Conservation (phyloP, 192 early-diverging fungal genomes). For the Umbelopsis sp. region DNA sequence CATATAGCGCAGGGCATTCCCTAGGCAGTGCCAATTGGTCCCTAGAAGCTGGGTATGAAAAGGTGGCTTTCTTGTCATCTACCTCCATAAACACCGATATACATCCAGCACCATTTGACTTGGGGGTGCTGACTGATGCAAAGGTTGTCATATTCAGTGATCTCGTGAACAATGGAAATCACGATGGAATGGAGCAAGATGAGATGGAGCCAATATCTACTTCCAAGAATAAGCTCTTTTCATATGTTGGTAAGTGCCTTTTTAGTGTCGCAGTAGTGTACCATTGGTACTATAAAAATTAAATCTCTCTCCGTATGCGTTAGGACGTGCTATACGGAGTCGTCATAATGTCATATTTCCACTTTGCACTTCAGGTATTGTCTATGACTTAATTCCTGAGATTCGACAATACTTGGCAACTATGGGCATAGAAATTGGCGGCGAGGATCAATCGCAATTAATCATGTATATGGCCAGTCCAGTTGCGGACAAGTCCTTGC, state of each 20-base stretch:
- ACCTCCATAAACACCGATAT: slow-evolving; percentile 44
- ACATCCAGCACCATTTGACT: slow-evolving; percentile 54
- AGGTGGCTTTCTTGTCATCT: slow-evolving; percentile 49
- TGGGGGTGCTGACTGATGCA: slow-evolving; percentile 41
- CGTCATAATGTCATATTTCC: slow-evolving; percentile 73
- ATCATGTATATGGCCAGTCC: slow-evolving; percentile 76
- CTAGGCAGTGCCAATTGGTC: slow-evolving; percentile 77
- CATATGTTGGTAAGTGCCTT: slow-evolving; percentile 29
- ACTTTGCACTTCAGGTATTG: slow-evolving; percentile 65
- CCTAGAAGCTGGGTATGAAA: slow-evolving; percentile 62
- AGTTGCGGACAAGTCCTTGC: slow-evolving; percentile 72
- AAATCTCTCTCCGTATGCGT: background rate
- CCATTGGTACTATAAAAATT: background rate
- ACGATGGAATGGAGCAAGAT: background rate
- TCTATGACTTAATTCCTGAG: slow-evolving; percentile 74
- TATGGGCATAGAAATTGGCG: slow-evolving; percentile 51
- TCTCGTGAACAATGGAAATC: slow-evolving; percentile 34
- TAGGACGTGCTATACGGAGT: slow-evolving; percentile 37
- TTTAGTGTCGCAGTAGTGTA: too few relatives aligned
- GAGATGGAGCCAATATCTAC: background rate
- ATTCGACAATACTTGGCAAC: slow-evolving; percentile 56
- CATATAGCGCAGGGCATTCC: slow-evolving; percentile 74
- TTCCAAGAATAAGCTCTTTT: slow-evolving; percentile 39
- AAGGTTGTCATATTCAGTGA: slow-evolving; percentile 47
- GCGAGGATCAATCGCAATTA: slow-evolving; percentile 39